phyloP scores from a whole-genome alignment of 208 protist genomes.

The Acanthamoeba divionensis region DNA sequence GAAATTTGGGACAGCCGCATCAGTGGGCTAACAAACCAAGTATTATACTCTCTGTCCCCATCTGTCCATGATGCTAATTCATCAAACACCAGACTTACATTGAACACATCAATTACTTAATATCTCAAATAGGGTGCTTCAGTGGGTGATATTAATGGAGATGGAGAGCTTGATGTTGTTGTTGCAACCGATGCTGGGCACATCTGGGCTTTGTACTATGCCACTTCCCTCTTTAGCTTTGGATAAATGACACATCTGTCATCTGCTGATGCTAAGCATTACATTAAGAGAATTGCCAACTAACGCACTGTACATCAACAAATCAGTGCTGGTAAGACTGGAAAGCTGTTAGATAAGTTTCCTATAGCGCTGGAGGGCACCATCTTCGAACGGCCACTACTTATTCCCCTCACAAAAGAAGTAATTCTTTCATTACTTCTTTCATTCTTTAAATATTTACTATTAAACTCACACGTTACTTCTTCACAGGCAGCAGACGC shows the following conservation, averaged over 20 bases:
- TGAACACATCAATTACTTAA: background rate
- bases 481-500: too few species aligned
- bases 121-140: slow-evolving; percentile 76
- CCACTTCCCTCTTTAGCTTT: too few species aligned
- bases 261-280: too few species aligned
- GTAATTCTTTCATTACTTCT: too few species aligned
- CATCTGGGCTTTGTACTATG: slow-evolving; percentile 82
- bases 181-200: slow-evolving; percentile 82
- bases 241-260: too few species aligned
- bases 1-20: slow-evolving; percentile 80
- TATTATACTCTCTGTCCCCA: background rate
- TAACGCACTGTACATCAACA: too few species aligned
- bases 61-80: too few species aligned
- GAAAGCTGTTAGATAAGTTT: background rate
- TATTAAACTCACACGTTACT: too few species aligned
- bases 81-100: background rate
- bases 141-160: slow-evolving; percentile 89
- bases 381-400: background rate
- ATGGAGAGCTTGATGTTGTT: slow-evolving; percentile 86
- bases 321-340: background rate
- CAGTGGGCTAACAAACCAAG: slow-evolving; percentile 60
- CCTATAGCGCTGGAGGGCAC: background rate
- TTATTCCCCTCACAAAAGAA: background rate
- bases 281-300: too few species aligned
- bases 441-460: too few species aligned